Base-by-base conservation (phyloP, 164 flowering plant species). In the Chimonanthus praecox region DNA sequence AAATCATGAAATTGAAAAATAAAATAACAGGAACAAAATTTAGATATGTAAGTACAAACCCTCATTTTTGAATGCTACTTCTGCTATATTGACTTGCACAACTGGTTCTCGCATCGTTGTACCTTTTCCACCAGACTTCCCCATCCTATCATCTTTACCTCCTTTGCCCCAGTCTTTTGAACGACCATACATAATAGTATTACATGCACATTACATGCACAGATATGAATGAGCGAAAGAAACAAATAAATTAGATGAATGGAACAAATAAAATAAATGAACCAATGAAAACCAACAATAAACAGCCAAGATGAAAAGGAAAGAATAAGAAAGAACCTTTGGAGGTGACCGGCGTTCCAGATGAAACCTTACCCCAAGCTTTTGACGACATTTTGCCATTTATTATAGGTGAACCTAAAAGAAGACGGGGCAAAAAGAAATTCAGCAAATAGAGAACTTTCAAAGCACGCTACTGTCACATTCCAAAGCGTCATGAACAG, bases 141-240 rank as follows among this genome's bases (percentile, higher is more conserved):
- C 77, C 60, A 58, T 50, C 62, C 80, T 86, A 49, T 71, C 86
- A 63, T 82, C 85, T 76, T 87, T 89, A 50, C 91, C 92, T 7
- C 81, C 86, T 81, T 83, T 84, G 72, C 76, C 72, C 78, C 13
- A 65, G 70, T 78, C 81, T 75, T 78, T 84, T 83, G 58, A 44
- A 77, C 16, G 68, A 64, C 60, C 60, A 21, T 47, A n/a, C 20
- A 44, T 64, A 69, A 75, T 69, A 18, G 51, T 48, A 47, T 18
- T 15, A 69, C 33, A 7, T 3, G 60, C 60, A 54, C 3, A 74
- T 8, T 33, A 47, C n/a, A 77, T 47, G 63, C 51, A 58, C 10
- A 74, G 47, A 51, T 15, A 10, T 43, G 4, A 4, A 33, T 33
- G 45, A 45, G 33, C 73, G 4, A 49, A 47, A 0, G 46, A 50